Evolutionary conservation across 176 grass and related monocot genomes (phyloP).

Genomic region (Eleusine coracana): DNA sequence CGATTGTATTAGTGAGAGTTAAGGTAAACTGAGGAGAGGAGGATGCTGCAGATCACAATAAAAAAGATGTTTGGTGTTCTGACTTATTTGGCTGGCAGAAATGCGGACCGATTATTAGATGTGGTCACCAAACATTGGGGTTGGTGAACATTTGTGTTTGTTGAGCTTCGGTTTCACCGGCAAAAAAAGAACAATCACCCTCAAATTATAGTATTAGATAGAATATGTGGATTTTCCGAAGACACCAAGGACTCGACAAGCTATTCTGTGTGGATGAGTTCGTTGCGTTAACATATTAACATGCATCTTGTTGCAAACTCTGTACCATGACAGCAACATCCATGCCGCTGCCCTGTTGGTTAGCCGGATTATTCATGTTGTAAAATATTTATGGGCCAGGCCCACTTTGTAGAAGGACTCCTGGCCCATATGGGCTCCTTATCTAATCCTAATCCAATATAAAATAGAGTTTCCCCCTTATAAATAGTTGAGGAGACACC

Average conservation of each 20-base stretch:
- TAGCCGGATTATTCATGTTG: not conserved
- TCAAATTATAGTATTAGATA: not conserved
- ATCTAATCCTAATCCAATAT: no score
- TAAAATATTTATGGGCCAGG: no score
- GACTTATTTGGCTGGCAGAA: not conserved
- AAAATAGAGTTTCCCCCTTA: no score
- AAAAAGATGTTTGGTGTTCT: not conserved
- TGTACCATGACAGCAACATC: not conserved
- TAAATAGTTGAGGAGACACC: no score
- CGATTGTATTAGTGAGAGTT: not conserved
- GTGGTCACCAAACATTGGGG: conserved; percentile 25
- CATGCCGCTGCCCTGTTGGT: not conserved
- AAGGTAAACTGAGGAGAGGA: not conserved
- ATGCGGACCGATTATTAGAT: not conserved
- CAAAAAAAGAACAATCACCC: not conserved
- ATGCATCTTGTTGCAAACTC: not conserved
- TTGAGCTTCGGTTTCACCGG: conserved; percentile 5
- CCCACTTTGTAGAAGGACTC: no score
- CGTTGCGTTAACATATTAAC: not conserved
- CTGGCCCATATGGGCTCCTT: no score
- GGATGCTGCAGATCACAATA: not conserved
- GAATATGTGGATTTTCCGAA: not conserved
- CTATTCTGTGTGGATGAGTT: not conserved
- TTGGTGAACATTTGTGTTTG: not conserved
- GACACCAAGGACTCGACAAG: not conserved